Conservation (phyloP, 1,284 basidiomycete genomes). For the Grifola frondosa region DNA sequence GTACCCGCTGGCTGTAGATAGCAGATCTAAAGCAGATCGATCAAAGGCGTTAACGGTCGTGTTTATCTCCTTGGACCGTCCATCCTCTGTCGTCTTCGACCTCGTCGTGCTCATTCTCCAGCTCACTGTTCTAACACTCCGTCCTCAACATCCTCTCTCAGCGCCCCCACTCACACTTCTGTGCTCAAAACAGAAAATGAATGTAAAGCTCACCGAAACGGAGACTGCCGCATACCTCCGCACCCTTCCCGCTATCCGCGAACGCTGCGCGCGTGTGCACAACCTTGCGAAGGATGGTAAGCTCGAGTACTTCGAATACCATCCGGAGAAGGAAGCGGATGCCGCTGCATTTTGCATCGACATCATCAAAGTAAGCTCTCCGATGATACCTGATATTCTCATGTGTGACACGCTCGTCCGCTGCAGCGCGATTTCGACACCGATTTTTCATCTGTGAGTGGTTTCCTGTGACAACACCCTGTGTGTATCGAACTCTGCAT, state of each 20-base stretch:
- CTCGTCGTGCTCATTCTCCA: no score
- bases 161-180: no score
- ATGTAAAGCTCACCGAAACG: conserved; percentile 26
- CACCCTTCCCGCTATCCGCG: conserved; percentile 85
- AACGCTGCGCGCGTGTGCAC: conserved; percentile 80
- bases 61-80: no score
- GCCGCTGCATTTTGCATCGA: conserved; percentile 81
- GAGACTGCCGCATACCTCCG: conserved; percentile 75
- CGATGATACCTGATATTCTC: neutral
- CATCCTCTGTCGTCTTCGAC: no score
- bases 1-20: no score
- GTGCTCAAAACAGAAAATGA: no score
- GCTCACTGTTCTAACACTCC: no score
- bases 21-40: no score
- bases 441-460: conserved; percentile 60
- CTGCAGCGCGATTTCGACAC: conserved; percentile 79
- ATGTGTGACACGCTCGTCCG: neutral
- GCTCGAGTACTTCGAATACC: conserved; percentile 85
- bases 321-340: conserved; percentile 69
- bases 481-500: conserved; percentile 2
- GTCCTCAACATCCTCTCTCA: no score
- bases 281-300: conserved; percentile 71
- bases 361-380: conserved; percentile 69
- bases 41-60: no score
- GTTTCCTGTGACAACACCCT: conserved; percentile 1